Base-by-base conservation (phyloP, 768 basidiomycete genomes). In the Austroboletus eburneus region DNA sequence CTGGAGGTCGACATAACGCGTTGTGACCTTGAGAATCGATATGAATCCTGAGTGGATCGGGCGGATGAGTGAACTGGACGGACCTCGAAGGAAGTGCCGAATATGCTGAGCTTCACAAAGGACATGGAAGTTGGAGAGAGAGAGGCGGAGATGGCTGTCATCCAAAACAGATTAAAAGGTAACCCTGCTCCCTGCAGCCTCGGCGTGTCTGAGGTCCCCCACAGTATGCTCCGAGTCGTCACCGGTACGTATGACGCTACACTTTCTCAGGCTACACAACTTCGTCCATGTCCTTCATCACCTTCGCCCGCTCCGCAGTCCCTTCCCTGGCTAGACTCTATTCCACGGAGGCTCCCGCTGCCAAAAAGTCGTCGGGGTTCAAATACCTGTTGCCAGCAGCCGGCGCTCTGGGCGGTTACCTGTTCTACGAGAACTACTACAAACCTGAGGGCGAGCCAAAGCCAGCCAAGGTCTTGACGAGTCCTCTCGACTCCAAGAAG, bases 1-100 rank as follows among this genome's bases (percentile, higher is more conserved):
- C 63, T 98, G 95, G 10, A 99, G 84, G 73, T 99, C 96, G 66
- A 96, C 87, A 88, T 99, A 99, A 61, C 96, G 82, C 47, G 93
- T 97, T 20, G 94, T 96, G 48, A 97, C 94, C 88, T 96, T 65
- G 34, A 61, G 48, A 54, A 51, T 47, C 50, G 48, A 47, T 32
- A 39, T 39, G 44, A 39, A 57, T 58, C 55, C 42, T 49, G 37
- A 51, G 43, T 25, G 22, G n/a, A 59, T 64, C 55, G 43, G 34
- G 45, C 14, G 36, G 29, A 37, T 16, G 42, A n/a, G 39, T 32
- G 48, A 23, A 35, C 10, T 16, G 32, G 43, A 60, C 71, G 45
- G 43, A 87, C 91, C 82, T 95, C 92, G 70, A 95, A 94, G 45
- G 94, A 96, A 53, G 95, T 99, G 39, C 93, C 94, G 59, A 98